Evolutionary conservation across 345 rosid species (phyloP), one percentile per base, ranked within the genome.

Genomic region (Passiflora organensis): DNA sequence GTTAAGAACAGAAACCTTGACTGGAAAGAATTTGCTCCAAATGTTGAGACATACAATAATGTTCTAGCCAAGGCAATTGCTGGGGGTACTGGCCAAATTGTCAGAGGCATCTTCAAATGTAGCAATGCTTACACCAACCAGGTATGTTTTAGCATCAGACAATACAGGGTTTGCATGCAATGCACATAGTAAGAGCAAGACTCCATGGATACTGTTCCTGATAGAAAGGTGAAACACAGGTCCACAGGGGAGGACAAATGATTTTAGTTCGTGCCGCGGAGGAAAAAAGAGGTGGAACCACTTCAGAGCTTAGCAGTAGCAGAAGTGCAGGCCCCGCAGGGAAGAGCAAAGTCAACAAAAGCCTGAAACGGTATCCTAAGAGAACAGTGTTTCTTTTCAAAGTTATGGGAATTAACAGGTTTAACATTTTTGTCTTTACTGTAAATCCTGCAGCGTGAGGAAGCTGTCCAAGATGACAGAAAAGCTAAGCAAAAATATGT

Each of bases 41-140:
- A 59, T 60, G 76, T 91, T 61, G 89, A 82, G 36, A 76, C 80
- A 65, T 91, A 91, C 19, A 84, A 88, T 59, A 80, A 67, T 52
- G 59, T 86, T 71, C 68, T 89, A 54, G 89, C 96, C 13, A 81
- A 72, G 76, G 96, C 93, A 8, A 88, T 88, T 48, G 96, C 96
- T 0, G 96, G 90, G 57, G 96, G 96, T n/a, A 91, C 94, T 36
- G 95, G 96, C 44, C 98, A 86, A 66, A 82, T 91, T 42, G 84
- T 88, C 19, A 82, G 78, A 50, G 96, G 96, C 32, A 82, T 91
- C 51, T 91, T 91, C 58, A 80, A 41, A 45, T 79, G 85, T 50
- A 84, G 84, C 63, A 86, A 88, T 74, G 84, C 85, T 56, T 91
- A 88, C 79, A 72, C 88, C 24, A 82, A 74, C 65, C 86, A 86